Percentiles rank a stretch among this genome's conserved stretches.
Conservation (phyloP, 225 moss, liverwort and hornwort genomes). For the Thuidium tamariscinum region DNA sequence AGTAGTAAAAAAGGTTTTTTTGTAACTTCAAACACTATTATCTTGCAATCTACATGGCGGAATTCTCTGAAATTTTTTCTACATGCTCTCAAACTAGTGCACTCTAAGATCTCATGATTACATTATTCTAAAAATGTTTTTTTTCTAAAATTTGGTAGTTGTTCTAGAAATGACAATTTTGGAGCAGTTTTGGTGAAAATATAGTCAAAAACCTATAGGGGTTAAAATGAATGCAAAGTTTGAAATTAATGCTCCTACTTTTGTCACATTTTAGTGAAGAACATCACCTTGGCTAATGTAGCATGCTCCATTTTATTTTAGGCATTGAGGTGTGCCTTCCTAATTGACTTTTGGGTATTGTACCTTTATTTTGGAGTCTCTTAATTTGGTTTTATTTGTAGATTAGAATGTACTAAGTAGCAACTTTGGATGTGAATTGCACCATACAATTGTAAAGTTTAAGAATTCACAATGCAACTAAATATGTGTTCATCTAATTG, state of each 20-base stretch:
- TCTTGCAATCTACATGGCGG: too few relatives aligned
- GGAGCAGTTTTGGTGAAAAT: too few relatives aligned
- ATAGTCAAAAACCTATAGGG: too few relatives aligned
- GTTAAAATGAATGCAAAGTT: background rate
- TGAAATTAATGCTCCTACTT: background rate
- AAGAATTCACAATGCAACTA: background rate
- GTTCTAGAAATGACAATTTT: too few relatives aligned
- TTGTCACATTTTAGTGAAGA: background rate
- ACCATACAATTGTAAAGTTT: background rate
- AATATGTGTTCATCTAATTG: background rate
- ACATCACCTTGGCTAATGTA: fast-evolving
- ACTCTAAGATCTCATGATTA: too few relatives aligned
- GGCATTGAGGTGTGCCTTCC: background rate
- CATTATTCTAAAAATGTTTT: too few relatives aligned
- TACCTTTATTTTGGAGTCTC: fast-evolving
- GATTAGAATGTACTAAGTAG: background rate
- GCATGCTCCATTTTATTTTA: background rate
- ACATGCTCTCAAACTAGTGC: too few relatives aligned
- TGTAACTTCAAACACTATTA: too few relatives aligned
- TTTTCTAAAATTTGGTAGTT: too few relatives aligned
- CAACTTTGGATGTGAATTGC: background rate
- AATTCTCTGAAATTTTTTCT: too few relatives aligned
- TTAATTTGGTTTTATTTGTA: background rate
- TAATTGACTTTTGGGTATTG: background rate
- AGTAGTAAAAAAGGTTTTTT: too few relatives aligned